Evolutionary conservation across 129 eudicot genomes (phyloP), one percentile per base, ranked within the genome.

Genomic region (Pittosporum tobira): DNA sequence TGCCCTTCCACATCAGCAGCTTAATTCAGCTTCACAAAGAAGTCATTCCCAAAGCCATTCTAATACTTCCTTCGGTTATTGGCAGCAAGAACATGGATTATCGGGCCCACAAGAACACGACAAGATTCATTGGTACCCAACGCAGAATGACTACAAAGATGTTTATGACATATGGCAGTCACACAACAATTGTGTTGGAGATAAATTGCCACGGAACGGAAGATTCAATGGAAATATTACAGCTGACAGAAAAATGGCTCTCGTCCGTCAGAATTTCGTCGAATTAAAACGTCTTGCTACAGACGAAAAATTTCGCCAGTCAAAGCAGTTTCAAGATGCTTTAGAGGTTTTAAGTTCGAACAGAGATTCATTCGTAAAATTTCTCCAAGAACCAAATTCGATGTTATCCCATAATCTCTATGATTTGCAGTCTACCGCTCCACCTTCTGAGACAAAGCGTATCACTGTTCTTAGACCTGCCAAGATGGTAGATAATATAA

Each of bases 401-500:
- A 56, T 87, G 74, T 77, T 87, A 62, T 76, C 96, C 14, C 84
- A 72, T 57, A 69, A 76, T 58, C 68, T 72, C 22, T 63, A 69
- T 56, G 55, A 64, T 59, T 46, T 78, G 64, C 78, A 73, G 45
- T 72, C 91, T 14, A 36, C 66, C 14, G 67, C 81, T 64, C 95
- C 81, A 27, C 81, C 88, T 56, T 72, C 80, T 6, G 94, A 87
- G 69, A 79, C 88, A 25, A 84, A 87, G 73, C 75, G 96, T 21
- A 93, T 93, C 49, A 93, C 99, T 2, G 83, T 93, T 63, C 96
- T 93, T 54, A 84, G 66, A 73, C 99, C 99, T 40, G 80, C 94
- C 28, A 93, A 84, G 73, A 57, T 77, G 67, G 71, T 76, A 44
- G 81, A 74, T 30, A 49, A 57, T 68, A 63, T 67, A 48, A 68